Conservation (phyloP, 2,329 filamentous ascomycete genomes). For the Blastomyces gilchristii region DNA sequence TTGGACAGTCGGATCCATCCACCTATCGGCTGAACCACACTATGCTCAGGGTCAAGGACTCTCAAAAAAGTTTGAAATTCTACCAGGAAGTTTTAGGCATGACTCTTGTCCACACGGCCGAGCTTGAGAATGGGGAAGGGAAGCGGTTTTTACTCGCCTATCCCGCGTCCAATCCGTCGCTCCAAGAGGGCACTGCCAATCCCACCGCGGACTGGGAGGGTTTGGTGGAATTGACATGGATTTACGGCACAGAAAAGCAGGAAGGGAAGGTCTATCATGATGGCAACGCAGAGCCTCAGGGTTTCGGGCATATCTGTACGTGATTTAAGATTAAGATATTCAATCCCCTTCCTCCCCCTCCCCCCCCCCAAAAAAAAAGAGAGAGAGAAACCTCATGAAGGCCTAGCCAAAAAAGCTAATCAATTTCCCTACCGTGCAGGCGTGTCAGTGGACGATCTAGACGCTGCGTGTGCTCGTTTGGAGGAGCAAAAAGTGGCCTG, state of each 20-base stretch:
- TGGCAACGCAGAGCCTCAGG: conserved; percentile 82
- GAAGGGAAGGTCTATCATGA: conserved; percentile 84
- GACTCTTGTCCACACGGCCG: conserved; percentile 62
- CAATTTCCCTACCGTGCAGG: conserved; percentile 34
- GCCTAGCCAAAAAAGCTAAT: no score
- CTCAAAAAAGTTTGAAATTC: conserved; percentile 62
- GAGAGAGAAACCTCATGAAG: no score
- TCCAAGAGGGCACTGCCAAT: conserved; percentile 43
- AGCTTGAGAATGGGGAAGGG: conserved; percentile 63
- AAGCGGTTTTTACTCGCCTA: conserved; percentile 93
- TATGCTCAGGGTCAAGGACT: conserved; percentile 88
- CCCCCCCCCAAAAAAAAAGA: background rate
- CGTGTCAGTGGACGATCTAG: conserved; percentile 76
- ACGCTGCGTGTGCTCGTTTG: conserved; percentile 76
- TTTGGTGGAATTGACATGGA: conserved; percentile 81
- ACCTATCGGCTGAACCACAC: conserved; percentile 60
- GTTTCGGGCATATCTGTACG: conserved; percentile 86
- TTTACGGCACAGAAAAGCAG: conserved; percentile 61
- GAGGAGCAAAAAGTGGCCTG: conserved; percentile 72
- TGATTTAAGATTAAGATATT: conserved; percentile 14
- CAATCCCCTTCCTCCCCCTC: background rate
- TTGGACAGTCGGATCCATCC: conserved; percentile 58
- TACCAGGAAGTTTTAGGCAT: conserved; percentile 86
- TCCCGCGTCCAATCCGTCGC: conserved; percentile 45
- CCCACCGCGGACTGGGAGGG: conserved; percentile 63